Base-by-base conservation (phyloP, 23 red algal genomes). In the Gracilariopsis chorda region DNA sequence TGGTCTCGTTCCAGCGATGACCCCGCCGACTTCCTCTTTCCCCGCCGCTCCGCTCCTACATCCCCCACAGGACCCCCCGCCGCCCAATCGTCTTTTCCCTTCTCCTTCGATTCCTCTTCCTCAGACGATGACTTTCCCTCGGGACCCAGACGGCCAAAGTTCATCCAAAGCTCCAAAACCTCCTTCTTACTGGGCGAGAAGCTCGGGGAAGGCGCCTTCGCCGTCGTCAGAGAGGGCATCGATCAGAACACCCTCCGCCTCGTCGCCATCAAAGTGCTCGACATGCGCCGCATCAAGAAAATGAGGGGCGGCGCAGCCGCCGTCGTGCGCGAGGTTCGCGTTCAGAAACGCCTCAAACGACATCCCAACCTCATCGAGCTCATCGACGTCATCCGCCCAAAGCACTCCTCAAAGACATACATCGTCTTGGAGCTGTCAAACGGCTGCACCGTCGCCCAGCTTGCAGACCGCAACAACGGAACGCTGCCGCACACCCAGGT, bases 361-460 rank as follows among this genome's bases (percentile, higher is more conserved):
- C 97, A 99, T 73, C 84, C 86, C n/a, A 96, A 99, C 88, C 90
- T 95, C 59, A 94, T 99, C 20, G 72, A 94, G 47, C 60, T 99
- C 44, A 86, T 99, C 24, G 97, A 99, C 53, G 97, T 99, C 10
- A 91, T 96, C 23, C 85, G 93, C 20, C 78, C 77, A 39, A 59
- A 58, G 19, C 28, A 73, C 7, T 73, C 67, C 14, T 48, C 52
- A 16, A 92, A 93, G 60, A 92, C 89, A 16, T 99, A 99, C 56
- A 92, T 99, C 13, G 62, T 99, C 23, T 52, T 99, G 36, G 97
- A 99, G 93, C 87, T 99, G 48, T 89, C 92, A 28, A 99, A 95
- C 52, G 93, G 97, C 51, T 94, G 97, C 60, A 96, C 87, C 37
- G 46, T 99, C 13, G 88, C 95, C 2, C 72, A 95, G 48, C 77